Base-by-base conservation (phyloP, 2,329 filamentous ascomycete genomes). In the Chaetomiaceae sp. region DNA sequence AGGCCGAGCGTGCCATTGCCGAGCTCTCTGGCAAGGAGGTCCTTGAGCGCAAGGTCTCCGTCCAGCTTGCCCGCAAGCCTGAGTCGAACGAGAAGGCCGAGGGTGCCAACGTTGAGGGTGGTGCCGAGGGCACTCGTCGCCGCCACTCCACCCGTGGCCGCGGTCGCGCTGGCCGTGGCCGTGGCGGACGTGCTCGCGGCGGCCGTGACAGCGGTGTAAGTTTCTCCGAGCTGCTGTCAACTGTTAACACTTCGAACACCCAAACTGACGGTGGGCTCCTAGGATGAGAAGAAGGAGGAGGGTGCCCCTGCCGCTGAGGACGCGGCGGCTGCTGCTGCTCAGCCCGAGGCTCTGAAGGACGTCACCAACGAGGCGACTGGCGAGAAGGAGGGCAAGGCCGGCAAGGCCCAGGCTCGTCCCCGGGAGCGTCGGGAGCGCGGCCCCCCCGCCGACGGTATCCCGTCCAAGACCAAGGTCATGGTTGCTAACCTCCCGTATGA, bases 401-500 rank as follows among this genome's bases (percentile, higher is more conserved):
- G 79, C 62, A 81, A 83, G 71, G 77, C 75, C 54, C 73, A 79
- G 67, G 67, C 72, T 63, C 78, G 78, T 56, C 70, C 73, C 64
- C 79, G 79, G 65, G 78, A 83, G 75, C 78, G 80, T 64, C 78
- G 82, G 63, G 80, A 96, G 82, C 91, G 93, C 71, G 93, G 93
- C 58, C 93, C 93, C 60, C 93, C 93, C 55, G 92, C 95, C 72
- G 92, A 99, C 70, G 93, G 93, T 63, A 89, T 99, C 66, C 86
- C 93, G 60, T 97, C 92, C 73, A 96, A 96, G 86, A 97, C 88
- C 73, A 99, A 99, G 87, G 89, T 99, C 75, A 99, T 99, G 93
- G 93, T 99, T 66, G 93, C 93, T 67, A 99, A 99, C 79, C 83
- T 99, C 58, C 93, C 93, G 47, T 99, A 99, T 69, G 92, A 99